Evolutionary conservation across 306 rosid genomes (phyloP).

Genomic region (Purshia tridentata): DNA sequence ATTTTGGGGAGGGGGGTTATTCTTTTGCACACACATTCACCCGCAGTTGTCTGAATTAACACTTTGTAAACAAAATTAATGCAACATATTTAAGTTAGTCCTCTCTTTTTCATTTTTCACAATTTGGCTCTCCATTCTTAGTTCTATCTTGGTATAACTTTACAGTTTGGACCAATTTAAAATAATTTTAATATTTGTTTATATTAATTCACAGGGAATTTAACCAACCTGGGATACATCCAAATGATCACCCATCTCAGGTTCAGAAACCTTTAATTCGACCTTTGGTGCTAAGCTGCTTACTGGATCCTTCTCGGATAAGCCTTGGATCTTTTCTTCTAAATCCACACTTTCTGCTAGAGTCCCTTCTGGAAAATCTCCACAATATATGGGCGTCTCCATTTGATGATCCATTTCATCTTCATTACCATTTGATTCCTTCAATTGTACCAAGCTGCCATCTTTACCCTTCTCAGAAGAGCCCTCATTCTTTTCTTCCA

Average conservation of each 20-base stretch:
- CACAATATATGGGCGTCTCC: not conserved
- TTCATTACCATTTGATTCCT: not conserved
- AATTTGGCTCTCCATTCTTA: too few species aligned
- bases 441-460: not conserved
- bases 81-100: too few species aligned
- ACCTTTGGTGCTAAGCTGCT: conserved; percentile 10
- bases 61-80: too few species aligned
- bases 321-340: conserved; percentile 17
- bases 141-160: too few species aligned
- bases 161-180: conserved; percentile 1
- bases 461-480: conserved; percentile 4
- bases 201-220: conserved; percentile 13
- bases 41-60: too few species aligned
- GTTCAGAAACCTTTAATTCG: conserved; percentile 22
- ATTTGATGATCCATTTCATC: not conserved
- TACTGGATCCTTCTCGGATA: conserved; percentile 11
- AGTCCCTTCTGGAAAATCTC: not conserved
- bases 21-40: too few species aligned
- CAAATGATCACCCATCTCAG: conserved; percentile 16
- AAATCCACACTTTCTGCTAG: not conserved
- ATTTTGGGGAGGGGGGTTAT: not conserved
- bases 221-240: conserved; percentile 35
- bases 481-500: conserved; percentile 11
- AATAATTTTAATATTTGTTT: not conserved
- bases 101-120: too few species aligned